Evolutionary conservation across 257 asterid species (phyloP), one percentile per base, ranked within the genome.

Genomic region (Lycium barbarum): DNA sequence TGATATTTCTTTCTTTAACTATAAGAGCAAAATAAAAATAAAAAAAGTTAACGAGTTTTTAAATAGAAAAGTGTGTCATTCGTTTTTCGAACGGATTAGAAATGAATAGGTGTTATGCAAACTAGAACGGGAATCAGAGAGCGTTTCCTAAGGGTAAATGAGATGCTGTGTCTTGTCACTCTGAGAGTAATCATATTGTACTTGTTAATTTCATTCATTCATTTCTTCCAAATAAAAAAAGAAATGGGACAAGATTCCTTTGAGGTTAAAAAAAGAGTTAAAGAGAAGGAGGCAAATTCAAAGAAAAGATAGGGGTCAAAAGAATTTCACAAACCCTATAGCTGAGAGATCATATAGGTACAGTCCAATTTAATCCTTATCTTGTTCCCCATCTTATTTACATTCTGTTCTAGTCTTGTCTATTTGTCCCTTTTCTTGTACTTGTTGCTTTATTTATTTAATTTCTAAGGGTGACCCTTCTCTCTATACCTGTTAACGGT

Each of bases 341-440:
- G 74, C 67, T 53, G 67, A 67, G 40, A 47, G 17, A 83, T 67
- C 11, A 54, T 14, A 18, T 81, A 70, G 74, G 22, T 49, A 36
- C 0, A 26, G 9, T 76, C 22, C 45, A 3, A 61, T 45, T 87
- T 68, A 83, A 62, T 83, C 79, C 86, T 85, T 83, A 86, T 84
- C 81, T 61, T 91, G 94, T 90, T 78, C 85, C 93, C 91, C 70
- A 84, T 49, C 47, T 1, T 80, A 82, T 88, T 79, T 82, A 86
- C 91, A 92, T 87, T 89, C 72, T 83, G 73, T 78, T 86, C 84
- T 61, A 84, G 58, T 87, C 88, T 38, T 88, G 93, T 87, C 91
- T 80, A 43, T 63, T 79, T 86, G 91, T 87, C 89, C 86, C 89
- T 83, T 70, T 70, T 14, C 47, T 68, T 7, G 22, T 70, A 59